phyloP scores from a whole-genome alignment of 495 filamentous ascomycete genomes.

The Penicillium dipodomyicola region DNA sequence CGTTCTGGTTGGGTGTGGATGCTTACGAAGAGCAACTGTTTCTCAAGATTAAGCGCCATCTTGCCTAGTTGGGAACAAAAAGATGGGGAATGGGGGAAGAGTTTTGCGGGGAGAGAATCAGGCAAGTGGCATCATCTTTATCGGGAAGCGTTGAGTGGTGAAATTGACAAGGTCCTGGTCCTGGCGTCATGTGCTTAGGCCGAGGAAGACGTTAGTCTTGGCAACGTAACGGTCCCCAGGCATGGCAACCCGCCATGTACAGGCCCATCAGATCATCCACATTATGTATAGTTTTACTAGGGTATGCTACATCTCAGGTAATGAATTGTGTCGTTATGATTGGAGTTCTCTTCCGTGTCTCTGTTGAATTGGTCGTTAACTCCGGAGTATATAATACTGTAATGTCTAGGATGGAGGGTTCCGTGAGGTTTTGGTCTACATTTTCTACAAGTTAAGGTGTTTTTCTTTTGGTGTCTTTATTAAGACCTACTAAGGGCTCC shows the following conservation, averaged over 20 bases:
- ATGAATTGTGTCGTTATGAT: neutral
- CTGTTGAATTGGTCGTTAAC: neutral
- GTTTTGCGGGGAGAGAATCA: constrained; percentile 10
- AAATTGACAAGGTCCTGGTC: neutral
- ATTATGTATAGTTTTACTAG: neutral
- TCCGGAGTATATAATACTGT: neutral
- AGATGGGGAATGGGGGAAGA: constrained; percentile 1
- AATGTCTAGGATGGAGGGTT: neutral
- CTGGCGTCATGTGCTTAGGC: constrained; percentile 23
- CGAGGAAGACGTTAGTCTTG: constrained; percentile 14
- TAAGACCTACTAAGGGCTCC: neutral
- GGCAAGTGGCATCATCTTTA: constrained; percentile 3
- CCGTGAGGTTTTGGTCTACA: neutral
- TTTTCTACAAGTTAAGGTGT: neutral
- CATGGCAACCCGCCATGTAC: neutral
- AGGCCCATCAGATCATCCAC: neutral
- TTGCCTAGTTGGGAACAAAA: constrained; percentile 11
- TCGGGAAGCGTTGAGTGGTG: constrained; percentile 7
- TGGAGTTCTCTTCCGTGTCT: neutral
- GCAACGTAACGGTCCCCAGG: neutral
- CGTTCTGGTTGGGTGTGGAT: constrained; percentile 5
- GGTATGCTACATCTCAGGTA: neutral
- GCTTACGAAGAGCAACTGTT: constrained; percentile 75
- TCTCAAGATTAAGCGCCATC: constrained; percentile 77
- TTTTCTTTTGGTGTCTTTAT: neutral